Conservation (phyloP, 2,329 filamentous ascomycete genomes). For the Penicillium concentricum region DNA sequence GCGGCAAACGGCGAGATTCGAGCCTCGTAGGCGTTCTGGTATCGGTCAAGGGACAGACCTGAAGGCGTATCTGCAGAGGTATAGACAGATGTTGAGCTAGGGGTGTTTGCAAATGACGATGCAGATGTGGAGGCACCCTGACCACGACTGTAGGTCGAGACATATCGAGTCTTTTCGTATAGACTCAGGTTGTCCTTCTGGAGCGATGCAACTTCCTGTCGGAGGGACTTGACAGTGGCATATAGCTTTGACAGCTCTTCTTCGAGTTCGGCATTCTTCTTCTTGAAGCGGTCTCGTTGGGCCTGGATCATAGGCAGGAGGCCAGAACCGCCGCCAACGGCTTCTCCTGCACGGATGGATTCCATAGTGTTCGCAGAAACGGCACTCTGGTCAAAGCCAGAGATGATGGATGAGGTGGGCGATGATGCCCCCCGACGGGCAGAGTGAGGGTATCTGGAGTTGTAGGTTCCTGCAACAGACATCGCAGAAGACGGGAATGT, state of each 20-base stretch:
- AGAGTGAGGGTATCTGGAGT: conserved; percentile 72
- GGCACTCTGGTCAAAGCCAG: conserved; percentile 77
- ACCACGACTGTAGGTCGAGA: conserved; percentile 84
- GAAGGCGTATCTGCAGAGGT: conserved; percentile 60
- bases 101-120: conserved; percentile 62
- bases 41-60: conserved; percentile 74
- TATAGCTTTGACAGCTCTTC: conserved; percentile 84
- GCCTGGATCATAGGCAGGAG: conserved; percentile 98
- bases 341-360: conserved; percentile 62
- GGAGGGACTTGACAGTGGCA: conserved; percentile 75
- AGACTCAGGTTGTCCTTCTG: conserved; percentile 95
- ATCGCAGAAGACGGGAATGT: conserved; percentile 80
- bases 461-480: conserved; percentile 89
- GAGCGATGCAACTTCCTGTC: conserved; percentile 85
- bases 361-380: conserved; percentile 54
- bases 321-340: conserved; percentile 73
- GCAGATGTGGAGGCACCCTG: conserved; percentile 61
- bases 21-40: conserved; percentile 88
- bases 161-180: conserved; percentile 96
- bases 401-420: conserved; percentile 96
- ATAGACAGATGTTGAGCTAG: conserved; percentile 70
- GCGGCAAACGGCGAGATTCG: conserved; percentile 95
- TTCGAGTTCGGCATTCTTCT: conserved; percentile 88
- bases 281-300: conserved; percentile 96
- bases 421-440: conserved; percentile 71